These are phyloP conservation scores for Gonapodya prolifera DNA, from an alignment of 192 early-diverging fungal genomes.

Conservation along the genomic window DNA sequence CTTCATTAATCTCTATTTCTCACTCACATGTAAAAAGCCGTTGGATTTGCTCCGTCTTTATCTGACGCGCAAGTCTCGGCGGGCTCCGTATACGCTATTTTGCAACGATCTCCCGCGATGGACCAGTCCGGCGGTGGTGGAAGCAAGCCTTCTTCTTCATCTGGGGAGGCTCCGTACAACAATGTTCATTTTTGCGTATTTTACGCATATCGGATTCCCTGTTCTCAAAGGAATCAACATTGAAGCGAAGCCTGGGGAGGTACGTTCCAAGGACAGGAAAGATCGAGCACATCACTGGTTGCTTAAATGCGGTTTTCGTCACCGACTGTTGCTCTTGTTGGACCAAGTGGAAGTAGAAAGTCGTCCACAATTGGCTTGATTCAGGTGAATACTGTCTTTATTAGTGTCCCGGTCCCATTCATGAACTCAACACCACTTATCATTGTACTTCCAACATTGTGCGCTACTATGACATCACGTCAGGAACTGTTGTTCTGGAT, in stretches of 20 bases:
- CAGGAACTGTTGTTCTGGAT: conserved; percentile 48
- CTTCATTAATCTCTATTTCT: conserved; percentile 27
- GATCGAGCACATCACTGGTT: no score
- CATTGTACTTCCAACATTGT: conserved; percentile 36
- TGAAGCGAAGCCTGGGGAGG: conserved; percentile 41
- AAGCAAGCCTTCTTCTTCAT: conserved; percentile 13
- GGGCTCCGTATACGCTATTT: conserved; percentile 48
- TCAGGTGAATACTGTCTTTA: no score
- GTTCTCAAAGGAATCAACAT: conserved; percentile 44
- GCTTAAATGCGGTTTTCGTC: no score
- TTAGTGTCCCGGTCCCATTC: no score
- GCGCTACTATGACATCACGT: conserved; percentile 67
- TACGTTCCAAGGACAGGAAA: no score
- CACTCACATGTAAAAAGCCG: conserved; percentile 43
- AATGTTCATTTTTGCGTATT: conserved; percentile 38
- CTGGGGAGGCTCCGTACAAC: conserved; percentile 10
- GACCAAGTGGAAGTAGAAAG: conserved; percentile 59
- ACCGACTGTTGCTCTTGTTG: conserved; percentile 76
- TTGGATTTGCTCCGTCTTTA: conserved; percentile 37
- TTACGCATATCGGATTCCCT: conserved; percentile 40
- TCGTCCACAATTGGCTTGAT: conserved; percentile 42
- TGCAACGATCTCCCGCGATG: conserved; percentile 61
- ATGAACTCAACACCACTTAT: no score
- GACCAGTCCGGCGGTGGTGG: conserved; percentile 30
- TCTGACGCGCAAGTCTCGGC: conserved; percentile 73